Percentiles rank a stretch among this genome's conserved stretches.
Conservation (phyloP, 1,139 yeast genomes). For the Yamadazyma siamensis region DNA sequence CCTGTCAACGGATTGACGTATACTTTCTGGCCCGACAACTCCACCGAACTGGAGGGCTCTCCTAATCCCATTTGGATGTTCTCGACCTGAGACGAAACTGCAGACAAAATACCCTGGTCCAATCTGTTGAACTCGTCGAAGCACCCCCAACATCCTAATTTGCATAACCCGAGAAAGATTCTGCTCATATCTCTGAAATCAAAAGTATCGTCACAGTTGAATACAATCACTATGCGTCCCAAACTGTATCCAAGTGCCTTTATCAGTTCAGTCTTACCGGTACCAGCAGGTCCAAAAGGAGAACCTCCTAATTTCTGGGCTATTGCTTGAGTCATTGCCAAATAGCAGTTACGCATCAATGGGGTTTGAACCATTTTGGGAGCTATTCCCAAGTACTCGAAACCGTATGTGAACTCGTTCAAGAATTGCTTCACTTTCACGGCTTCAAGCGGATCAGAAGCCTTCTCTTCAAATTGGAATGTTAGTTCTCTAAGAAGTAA, state of each 20-base stretch:
- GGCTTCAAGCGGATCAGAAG: slow-evolving; percentile 24
- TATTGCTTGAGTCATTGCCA: slow-evolving; percentile 73
- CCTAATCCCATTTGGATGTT: slow-evolving; percentile 57
- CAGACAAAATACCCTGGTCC: slow-evolving; percentile 69
- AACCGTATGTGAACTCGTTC: slow-evolving; percentile 61
- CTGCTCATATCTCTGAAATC: slow-evolving; percentile 81
- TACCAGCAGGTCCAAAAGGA: slow-evolving; percentile 96
- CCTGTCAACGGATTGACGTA: slow-evolving; percentile 57
- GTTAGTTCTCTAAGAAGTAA: slow-evolving; percentile 38
- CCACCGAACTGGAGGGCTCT: slow-evolving; percentile 23
- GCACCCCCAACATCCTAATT: slow-evolving; percentile 93
- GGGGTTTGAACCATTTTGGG: slow-evolving; percentile 79
- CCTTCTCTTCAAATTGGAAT: slow-evolving; percentile 33
- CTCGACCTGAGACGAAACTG: slow-evolving; percentile 82
- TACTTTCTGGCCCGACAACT: slow-evolving; percentile 46
- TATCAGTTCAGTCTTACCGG: slow-evolving; percentile 92
- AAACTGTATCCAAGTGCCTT: slow-evolving; percentile 79
- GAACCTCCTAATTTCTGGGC: slow-evolving; percentile 82
- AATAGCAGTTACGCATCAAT: slow-evolving; percentile 59
- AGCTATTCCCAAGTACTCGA: slow-evolving; percentile 77
- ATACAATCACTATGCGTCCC: slow-evolving; percentile 81
- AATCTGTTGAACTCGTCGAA: slow-evolving; percentile 93
- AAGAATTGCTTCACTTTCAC: slow-evolving; percentile 54
- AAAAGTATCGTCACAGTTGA: slow-evolving; percentile 88
- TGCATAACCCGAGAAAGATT: slow-evolving; percentile 76